Conservation (phyloP, 306 rosid species). For the Dalbergia cultrata region DNA sequence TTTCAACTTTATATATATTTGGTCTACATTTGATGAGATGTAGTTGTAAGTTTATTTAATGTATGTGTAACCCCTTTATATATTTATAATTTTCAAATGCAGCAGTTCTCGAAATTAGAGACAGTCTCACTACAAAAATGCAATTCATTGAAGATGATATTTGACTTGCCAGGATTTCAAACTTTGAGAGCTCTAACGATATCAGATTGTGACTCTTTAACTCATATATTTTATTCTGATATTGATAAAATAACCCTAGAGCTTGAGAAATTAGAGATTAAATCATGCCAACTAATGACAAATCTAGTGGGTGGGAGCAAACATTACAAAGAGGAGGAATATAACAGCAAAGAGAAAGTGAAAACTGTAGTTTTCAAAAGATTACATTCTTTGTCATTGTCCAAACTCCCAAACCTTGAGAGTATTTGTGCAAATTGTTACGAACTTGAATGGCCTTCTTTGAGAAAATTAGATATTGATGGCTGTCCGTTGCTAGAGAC, state of each 20-base stretch:
- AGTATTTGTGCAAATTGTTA: neutral
- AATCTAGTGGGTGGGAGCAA: neutral
- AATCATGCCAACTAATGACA: neutral
- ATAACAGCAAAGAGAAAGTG: neutral
- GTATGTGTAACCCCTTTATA: too few relatives aligned
- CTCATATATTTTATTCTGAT: neutral
- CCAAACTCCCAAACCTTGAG: neutral
- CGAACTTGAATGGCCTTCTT: neutral
- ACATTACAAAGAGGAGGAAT: neutral
- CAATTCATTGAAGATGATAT: neutral
- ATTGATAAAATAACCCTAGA: conserved; percentile 1
- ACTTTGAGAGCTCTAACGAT: neutral
- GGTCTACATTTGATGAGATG: too few relatives aligned
- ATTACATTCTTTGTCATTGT: neutral
- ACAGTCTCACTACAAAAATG: neutral
- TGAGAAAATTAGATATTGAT: neutral
- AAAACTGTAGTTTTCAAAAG: neutral
- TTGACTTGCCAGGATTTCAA: neutral
- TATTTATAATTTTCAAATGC: neutral
- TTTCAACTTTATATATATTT: too few relatives aligned
- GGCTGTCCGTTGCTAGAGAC: neutral
- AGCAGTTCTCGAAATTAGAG: neutral
- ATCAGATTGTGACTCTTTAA: neutral
- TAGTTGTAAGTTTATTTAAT: too few relatives aligned
- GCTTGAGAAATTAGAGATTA: neutral